These are phyloP conservation scores for Gracilaria vermiculophylla DNA, from an alignment of 23 red algal genomes.

Conservation along the genomic window DNA sequence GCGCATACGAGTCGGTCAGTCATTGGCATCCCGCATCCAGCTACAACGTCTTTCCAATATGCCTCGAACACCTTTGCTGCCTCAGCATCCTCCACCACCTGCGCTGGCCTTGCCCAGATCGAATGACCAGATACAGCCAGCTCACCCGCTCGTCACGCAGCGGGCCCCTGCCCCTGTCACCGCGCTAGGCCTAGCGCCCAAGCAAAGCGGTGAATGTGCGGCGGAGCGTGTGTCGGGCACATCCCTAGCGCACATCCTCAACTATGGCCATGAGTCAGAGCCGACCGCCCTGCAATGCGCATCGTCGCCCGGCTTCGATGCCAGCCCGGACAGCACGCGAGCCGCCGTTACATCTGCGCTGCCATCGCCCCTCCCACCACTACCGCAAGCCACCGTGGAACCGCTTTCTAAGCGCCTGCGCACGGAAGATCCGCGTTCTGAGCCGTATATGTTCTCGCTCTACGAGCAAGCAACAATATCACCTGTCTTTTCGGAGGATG, in stretches of 20 bases:
- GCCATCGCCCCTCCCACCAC: not conserved
- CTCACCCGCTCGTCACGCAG: not conserved
- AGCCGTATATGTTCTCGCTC: constrained; percentile 1
- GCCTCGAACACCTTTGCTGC: not conserved
- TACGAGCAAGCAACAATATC: not conserved
- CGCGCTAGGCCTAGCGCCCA: not conserved
- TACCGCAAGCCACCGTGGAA: not conserved
- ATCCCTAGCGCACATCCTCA: constrained; percentile 41
- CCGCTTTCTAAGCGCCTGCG: constrained; percentile 8
- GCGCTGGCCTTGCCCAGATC: not conserved
- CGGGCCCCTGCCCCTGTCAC: not conserved
- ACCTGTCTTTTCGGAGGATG: not conserved
- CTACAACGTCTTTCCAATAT: not conserved
- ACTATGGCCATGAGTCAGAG: constrained; percentile 1
- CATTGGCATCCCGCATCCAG: not conserved
- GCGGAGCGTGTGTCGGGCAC: constrained; percentile 33
- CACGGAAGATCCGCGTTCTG: not conserved
- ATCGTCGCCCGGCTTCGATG: not conserved
- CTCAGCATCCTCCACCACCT: not conserved
- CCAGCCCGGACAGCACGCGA: constrained; percentile 14
- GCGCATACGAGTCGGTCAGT: not conserved
- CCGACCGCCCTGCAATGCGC: not conserved
- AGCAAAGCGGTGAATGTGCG: not conserved
- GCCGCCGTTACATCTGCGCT: constrained; percentile 8
- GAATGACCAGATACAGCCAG: no score